Evolutionary conservation across 2,329 filamentous ascomycete species (phyloP).

Genomic region (Furcasterigmium furcatum): DNA sequence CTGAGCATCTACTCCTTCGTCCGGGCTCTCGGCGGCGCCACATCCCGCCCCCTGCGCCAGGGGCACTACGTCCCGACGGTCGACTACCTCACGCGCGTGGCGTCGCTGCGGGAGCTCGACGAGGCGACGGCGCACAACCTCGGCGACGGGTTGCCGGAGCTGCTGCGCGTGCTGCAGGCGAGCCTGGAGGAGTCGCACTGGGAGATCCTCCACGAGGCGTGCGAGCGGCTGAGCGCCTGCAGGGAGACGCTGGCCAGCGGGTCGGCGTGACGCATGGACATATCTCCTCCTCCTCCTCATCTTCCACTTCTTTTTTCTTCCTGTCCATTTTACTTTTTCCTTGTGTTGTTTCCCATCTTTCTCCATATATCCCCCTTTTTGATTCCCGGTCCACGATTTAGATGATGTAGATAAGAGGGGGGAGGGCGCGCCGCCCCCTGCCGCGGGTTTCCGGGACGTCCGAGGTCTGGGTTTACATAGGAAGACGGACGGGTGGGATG

Average conservation of each 20-base stretch:
- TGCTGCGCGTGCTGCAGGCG: conserved; percentile 39
- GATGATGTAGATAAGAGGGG: not conserved
- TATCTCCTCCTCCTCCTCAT: no score
- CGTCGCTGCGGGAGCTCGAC: conserved; percentile 66
- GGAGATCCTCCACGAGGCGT: conserved; percentile 78
- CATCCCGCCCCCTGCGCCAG: conserved; percentile 3
- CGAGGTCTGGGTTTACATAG: no score
- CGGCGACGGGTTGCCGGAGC: conserved; percentile 47
- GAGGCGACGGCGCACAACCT: conserved; percentile 65
- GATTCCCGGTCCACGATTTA: not conserved
- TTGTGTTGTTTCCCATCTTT: not conserved
- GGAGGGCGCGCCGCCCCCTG: not conserved
- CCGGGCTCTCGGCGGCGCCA: conserved; percentile 56
- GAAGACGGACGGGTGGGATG: not conserved
- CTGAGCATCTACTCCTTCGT: conserved; percentile 88
- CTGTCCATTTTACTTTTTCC: no score
- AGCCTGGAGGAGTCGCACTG: conserved; percentile 42
- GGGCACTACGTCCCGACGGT: conserved; percentile 27
- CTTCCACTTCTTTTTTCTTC: no score
- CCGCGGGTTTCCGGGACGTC: no score
- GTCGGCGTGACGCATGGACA: not conserved
- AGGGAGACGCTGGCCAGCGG: conserved; percentile 43
- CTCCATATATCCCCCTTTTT: not conserved
- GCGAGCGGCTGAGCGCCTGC: conserved; percentile 66
- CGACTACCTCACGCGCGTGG: conserved; percentile 57